Conservation (phyloP, 331 rosid species). For the Acacia concinna region DNA sequence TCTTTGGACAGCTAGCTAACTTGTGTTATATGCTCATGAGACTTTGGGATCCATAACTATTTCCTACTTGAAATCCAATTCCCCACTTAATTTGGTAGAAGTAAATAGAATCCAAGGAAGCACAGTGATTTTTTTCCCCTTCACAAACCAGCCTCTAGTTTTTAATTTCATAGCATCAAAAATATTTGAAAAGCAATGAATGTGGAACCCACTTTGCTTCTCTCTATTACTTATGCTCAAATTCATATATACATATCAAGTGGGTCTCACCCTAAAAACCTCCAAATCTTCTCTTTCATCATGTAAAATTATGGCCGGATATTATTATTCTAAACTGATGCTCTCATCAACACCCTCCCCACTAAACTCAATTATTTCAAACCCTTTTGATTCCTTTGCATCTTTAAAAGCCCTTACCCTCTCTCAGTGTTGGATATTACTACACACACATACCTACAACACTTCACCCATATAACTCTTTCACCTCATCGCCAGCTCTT, state of each 20-base stretch:
- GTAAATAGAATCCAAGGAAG: conserved; percentile 77
- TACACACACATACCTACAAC: too few species aligned
- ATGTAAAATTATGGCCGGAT: conserved; percentile 44
- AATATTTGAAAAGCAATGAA: conserved; percentile 36
- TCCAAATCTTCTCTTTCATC: conserved; percentile 46
- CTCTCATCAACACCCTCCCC: conserved; percentile 39
- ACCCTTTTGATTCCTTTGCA: conserved; percentile 48
- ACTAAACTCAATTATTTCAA: conserved; percentile 71
- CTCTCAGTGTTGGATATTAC: conserved; percentile 21
- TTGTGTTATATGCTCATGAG: conserved; percentile 33
- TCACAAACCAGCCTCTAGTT: conserved; percentile 43
- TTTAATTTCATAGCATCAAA: conserved; percentile 31
- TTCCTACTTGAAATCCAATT: conserved; percentile 36
- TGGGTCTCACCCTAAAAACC: conserved; percentile 48
- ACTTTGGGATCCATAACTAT: conserved; percentile 38
- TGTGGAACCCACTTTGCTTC: conserved; percentile 44
- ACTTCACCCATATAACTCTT: conserved; percentile 20
- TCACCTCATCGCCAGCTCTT: not conserved
- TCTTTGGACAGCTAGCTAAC: conserved; percentile 28
- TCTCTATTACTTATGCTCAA: conserved; percentile 37
- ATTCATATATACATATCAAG: conserved; percentile 40
- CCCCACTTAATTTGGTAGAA: conserved; percentile 49
- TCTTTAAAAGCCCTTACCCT: conserved; percentile 41
- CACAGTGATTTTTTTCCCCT: conserved; percentile 47
- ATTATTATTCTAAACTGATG: conserved; percentile 58